Evolutionary conservation across 345 rosid species (phyloP).

Genomic region (Gossypium bickii): DNA sequence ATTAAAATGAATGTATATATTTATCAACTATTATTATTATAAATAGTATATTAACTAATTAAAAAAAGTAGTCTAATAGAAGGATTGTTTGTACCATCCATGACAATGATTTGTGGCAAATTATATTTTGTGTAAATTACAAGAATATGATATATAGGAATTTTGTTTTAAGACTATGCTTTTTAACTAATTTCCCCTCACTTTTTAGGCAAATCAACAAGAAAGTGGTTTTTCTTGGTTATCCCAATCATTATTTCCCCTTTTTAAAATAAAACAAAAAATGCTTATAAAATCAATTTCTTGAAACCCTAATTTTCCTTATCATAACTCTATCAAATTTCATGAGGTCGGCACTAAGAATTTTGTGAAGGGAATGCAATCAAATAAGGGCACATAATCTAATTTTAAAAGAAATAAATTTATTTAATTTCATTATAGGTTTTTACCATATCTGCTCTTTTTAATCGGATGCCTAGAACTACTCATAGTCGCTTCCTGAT

Average conservation of each 20-base stretch:
- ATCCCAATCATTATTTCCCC: background rate
- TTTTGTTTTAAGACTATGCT: background rate
- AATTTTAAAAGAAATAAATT: accelerated
- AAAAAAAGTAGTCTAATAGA: too few species aligned
- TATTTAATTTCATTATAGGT: background rate
- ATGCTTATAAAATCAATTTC: background rate
- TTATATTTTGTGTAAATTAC: background rate
- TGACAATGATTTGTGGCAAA: background rate
- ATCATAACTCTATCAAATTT: background rate
- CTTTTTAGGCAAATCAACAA: conserved; percentile 3
- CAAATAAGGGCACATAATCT: too few species aligned
- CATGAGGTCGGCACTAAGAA: background rate
- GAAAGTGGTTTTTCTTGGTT: background rate
- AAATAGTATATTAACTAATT: too few species aligned
- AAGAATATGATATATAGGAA: background rate
- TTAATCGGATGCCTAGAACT: accelerated
- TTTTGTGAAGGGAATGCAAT: too few species aligned
- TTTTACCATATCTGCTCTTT: too few species aligned
- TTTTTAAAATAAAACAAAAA: background rate
- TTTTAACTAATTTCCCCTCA: background rate
- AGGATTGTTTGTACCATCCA: background rate
- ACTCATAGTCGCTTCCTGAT: accelerated
- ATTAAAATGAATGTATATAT: too few species aligned
- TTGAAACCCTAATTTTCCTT: background rate
- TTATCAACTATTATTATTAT: too few species aligned